Evolutionary conservation across 2,329 filamentous ascomycete species (phyloP), one percentile per base, ranked within the genome.

Genomic region (Ascochyta lentis): DNA sequence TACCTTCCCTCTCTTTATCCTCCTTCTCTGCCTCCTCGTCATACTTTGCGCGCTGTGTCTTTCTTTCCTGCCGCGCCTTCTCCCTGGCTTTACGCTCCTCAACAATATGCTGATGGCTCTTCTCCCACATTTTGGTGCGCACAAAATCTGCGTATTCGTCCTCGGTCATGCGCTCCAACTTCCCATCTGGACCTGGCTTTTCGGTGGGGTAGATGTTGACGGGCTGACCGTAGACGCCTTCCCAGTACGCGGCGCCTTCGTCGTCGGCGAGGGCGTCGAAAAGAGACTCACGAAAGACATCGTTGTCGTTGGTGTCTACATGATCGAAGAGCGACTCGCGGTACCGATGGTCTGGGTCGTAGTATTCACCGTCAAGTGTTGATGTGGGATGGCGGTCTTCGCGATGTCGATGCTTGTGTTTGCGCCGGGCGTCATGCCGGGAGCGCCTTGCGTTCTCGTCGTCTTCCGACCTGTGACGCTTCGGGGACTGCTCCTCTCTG

Each of bases 201-300:
- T 82, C 80, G 24, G 84, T 81, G 0, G 85, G 73, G 72, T 96
- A 97, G 6, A 86, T 85, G 76, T 97, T 92, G 45, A 98, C 89
- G 0, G 95, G 94, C 73, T 98, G 94, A 1, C 92, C 93, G 76
- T 98, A 99, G n/a, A 99, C 91, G 15, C 86, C 86, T 74, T 97
- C 89, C 95, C 95, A 99, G 79, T 95, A 99, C 7, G 87, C 85
- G 2, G 95, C 95, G 42, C 94, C 95, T 77, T 99, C 95, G 71
- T 98, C 94, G 76, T 99, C 95, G 34, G 92, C 94, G 76, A 99
- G 89, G 29, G 95, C 95, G 75, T 99, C 95, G 78, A 98, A 98
- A 5, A 99, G 87, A 0, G 92, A 96, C 75, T 96, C 91, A 27
- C 91, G 88, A 74, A 99, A 99, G 0, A 94, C 92, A 0, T 84